phyloP scores from a whole-genome alignment of 2,329 filamentous ascomycete genomes.

The Biscogniauxia marginata region DNA sequence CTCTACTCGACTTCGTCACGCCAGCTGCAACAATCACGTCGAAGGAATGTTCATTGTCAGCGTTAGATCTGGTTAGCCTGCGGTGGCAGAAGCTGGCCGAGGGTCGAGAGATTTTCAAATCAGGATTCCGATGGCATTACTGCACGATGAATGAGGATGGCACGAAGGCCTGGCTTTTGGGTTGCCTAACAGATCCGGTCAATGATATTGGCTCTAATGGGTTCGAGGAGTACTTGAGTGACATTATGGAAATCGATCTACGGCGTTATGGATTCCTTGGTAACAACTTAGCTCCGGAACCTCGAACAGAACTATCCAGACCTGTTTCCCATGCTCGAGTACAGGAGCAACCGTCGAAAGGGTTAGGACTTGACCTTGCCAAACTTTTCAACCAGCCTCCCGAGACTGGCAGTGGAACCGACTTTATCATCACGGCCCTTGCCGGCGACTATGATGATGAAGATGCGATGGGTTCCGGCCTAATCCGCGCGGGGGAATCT shows the following conservation, averaged over 20 bases:
- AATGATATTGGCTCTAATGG: slow-evolving; percentile 66
- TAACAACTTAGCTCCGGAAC: slow-evolving; percentile 64
- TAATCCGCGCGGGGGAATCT: slow-evolving; percentile 45
- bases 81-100: slow-evolving; percentile 96
- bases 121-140: slow-evolving; percentile 96
- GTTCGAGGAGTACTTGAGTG: slow-evolving; percentile 88
- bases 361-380: slow-evolving; percentile 81
- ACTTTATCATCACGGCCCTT: slow-evolving; percentile 88
- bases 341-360: slow-evolving; percentile 57
- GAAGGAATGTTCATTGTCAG: slow-evolving; percentile 86
- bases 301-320: slow-evolving; percentile 47
- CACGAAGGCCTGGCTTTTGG: slow-evolving; percentile 95
- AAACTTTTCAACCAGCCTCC: slow-evolving; percentile 84
- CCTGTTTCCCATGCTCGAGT: slow-evolving; percentile 48
- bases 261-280: slow-evolving; percentile 88
- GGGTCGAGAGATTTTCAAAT: slow-evolving; percentile 87
- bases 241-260: slow-evolving; percentile 91
- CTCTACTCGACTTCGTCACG: slow-evolving; percentile 90
- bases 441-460: slow-evolving; percentile 73
- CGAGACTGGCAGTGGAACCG: slow-evolving; percentile 80
- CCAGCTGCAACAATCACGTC: slow-evolving; percentile 83
- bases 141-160: slow-evolving; percentile 94
- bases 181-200: slow-evolving; percentile 74
- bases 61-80: slow-evolving; percentile 80
- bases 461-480: slow-evolving; percentile 54